phyloP scores from a whole-genome alignment of 495 filamentous ascomycete genomes.

The Trichoderma virens region DNA sequence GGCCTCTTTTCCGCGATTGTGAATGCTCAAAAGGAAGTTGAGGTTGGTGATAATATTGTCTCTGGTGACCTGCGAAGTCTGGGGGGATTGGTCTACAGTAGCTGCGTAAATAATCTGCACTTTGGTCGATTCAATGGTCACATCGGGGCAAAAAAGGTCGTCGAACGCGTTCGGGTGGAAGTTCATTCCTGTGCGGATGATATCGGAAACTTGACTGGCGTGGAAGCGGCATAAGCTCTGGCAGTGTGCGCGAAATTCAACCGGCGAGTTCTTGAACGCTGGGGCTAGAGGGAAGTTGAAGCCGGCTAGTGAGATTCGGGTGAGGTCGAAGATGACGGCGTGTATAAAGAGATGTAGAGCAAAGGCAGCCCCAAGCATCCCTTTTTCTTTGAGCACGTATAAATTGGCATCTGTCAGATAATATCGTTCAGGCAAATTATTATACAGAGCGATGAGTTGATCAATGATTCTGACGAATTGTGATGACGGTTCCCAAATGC shows the following conservation, averaged over 20 bases:
- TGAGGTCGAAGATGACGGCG: conserved; percentile 2
- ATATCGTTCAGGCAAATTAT: conserved; percentile 1
- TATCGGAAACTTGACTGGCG: not conserved
- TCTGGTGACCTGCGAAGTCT: not conserved
- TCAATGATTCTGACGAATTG: conserved; percentile 6
- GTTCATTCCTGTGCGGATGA: not conserved
- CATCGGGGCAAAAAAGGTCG: conserved; percentile 1
- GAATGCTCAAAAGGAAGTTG: not conserved
- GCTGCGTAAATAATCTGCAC: conserved; percentile 1
- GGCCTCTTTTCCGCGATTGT: conserved; percentile 1
- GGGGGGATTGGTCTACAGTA: not conserved
- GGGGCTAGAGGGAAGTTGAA: conserved; percentile 2
- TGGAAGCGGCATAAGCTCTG: not conserved
- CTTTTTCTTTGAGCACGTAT: not conserved
- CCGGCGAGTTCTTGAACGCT: not conserved
- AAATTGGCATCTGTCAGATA: conserved; percentile 8
- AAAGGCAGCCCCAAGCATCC: conserved; percentile 3
- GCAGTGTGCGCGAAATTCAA: not conserved
- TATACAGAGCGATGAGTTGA: not conserved
- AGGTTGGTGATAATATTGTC: conserved; percentile 2
- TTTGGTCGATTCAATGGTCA: not conserved
- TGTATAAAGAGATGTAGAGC: conserved; percentile 6
- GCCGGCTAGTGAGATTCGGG: conserved; percentile 3
- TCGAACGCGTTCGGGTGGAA: not conserved
- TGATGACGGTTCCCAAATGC: not conserved